Conservation (phyloP, 768 basidiomycete genomes). For the Panus rudis region DNA sequence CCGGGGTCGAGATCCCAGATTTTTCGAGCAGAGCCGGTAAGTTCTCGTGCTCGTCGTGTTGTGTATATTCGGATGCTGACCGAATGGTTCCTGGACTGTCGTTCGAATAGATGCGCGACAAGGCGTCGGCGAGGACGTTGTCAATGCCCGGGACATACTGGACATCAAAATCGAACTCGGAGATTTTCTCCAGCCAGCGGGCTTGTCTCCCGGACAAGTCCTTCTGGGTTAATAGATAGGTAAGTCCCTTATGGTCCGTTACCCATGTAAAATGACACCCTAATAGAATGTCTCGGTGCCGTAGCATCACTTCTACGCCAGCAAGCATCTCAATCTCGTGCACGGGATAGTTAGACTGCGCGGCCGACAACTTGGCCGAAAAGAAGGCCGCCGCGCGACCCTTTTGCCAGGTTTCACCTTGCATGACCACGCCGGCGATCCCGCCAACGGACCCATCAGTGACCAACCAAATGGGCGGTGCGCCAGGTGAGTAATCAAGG, state of each 20-base stretch:
- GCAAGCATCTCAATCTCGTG: conserved; percentile 32
- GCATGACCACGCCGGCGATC: conserved; percentile 14
- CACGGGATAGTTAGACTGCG: conserved; percentile 29
- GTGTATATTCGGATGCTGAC: conserved; percentile 14
- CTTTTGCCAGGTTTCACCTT: conserved; percentile 14
- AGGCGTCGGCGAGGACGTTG: conserved; percentile 21
- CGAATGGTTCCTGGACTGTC: conserved; percentile 17
- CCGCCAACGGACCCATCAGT: conserved; percentile 21
- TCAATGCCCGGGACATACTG: conserved; percentile 22
- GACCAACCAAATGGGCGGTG: conserved; percentile 17
- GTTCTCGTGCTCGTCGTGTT: conserved; percentile 10
- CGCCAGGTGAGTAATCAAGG: conserved; percentile 16
- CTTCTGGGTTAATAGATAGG: conserved; percentile 16
- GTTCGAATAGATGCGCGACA: conserved; percentile 18
- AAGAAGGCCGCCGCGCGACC: conserved; percentile 19
- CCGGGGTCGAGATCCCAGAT: conserved; percentile 9
- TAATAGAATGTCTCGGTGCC: conserved; percentile 19
- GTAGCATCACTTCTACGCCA: conserved; percentile 31
- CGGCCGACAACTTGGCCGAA: conserved; percentile 21
- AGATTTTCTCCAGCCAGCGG: conserved; percentile 22
- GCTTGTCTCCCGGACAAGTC: conserved; percentile 21
- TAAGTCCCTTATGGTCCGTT: conserved; percentile 25
- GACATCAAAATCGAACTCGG: conserved; percentile 26
- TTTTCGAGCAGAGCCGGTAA: background rate
- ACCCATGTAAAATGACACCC: conserved; percentile 18